Evolutionary conservation across 169 alveolate species (phyloP).

Genomic region (Cryptosporidium tyzzeri): DNA sequence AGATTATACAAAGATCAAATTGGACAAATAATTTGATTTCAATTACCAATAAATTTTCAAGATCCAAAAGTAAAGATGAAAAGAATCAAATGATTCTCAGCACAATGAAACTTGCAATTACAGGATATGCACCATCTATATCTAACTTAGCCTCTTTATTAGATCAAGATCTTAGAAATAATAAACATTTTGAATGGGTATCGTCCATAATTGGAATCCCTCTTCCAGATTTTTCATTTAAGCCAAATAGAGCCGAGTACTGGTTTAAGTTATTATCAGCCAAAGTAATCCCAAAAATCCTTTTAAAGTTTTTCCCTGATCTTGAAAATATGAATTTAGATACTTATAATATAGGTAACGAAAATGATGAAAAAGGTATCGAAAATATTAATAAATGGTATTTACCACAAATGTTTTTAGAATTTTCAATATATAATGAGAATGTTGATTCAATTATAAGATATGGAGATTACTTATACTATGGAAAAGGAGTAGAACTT

Average conservation of each 20-base stretch:
- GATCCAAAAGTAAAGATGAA: background rate
- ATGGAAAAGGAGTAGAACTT: slow-evolving; percentile 23
- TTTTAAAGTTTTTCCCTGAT: slow-evolving; percentile 1
- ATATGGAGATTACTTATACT: slow-evolving; percentile 57
- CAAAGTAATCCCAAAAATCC: background rate
- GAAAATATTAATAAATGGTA: slow-evolving; percentile 23
- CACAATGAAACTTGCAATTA: slow-evolving; percentile 43
- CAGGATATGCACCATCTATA: slow-evolving; percentile 58
- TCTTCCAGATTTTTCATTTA: background rate
- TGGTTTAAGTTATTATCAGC: background rate
- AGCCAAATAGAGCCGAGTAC: background rate
- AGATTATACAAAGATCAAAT: slow-evolving; percentile 8
- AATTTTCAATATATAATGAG: slow-evolving; percentile 34
- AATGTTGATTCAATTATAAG: slow-evolving; percentile 35
- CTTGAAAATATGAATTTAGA: background rate
- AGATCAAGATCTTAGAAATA: slow-evolving; percentile 18
- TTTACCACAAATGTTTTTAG: slow-evolving; percentile 62
- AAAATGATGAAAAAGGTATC: background rate
- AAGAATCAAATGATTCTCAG: slow-evolving; percentile 11
- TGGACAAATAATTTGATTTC: background rate
- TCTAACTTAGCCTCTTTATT: slow-evolving; percentile 39
- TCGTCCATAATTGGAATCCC: slow-evolving; percentile 1
- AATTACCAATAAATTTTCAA: background rate
- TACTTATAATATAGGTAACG: background rate
- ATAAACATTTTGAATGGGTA: slow-evolving; percentile 8